Evolutionary conservation across 352 stramenopile species (phyloP).

Genomic region (Phytophthora pistaciae): DNA sequence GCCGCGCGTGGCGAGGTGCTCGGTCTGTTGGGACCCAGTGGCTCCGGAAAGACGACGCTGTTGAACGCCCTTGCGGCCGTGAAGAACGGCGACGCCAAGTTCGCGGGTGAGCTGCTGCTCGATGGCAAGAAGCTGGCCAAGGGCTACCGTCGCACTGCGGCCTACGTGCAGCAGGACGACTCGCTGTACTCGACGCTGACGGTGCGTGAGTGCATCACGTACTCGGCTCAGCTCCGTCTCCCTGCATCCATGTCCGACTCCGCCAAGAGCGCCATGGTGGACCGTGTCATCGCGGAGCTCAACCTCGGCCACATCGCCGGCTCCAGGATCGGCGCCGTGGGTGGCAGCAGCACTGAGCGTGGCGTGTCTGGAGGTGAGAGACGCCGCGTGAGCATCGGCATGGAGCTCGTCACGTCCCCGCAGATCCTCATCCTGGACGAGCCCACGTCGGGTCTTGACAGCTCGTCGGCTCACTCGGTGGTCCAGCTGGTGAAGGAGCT

Average conservation of each 20-base stretch:
- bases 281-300: slow-evolving; percentile 74
- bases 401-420: slow-evolving; percentile 92
- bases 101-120: slow-evolving; percentile 68
- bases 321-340: slow-evolving; percentile 58
- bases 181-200: slow-evolving; percentile 83
- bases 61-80: slow-evolving; percentile 81
- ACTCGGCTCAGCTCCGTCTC: slow-evolving; percentile 84
- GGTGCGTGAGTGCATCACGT: slow-evolving; percentile 85
- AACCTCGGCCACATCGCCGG: slow-evolving; percentile 76
- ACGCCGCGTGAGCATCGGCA: slow-evolving; percentile 93
- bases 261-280: slow-evolving; percentile 75
- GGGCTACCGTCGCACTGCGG: slow-evolving; percentile 78
- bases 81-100: slow-evolving; percentile 64
- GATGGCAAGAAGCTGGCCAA: slow-evolving; percentile 65
- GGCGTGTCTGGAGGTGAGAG: slow-evolving; percentile 95
- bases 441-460: slow-evolving; percentile 94
- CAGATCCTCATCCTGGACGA: slow-evolving; percentile 93
- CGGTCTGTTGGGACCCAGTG: slow-evolving; percentile 77
- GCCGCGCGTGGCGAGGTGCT: slow-evolving; percentile 70
- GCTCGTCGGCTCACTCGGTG: slow-evolving; percentile 90
- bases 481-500: slow-evolving; percentile 91
- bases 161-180: slow-evolving; percentile 92
- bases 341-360: slow-evolving; percentile 51
- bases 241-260: slow-evolving; percentile 53
- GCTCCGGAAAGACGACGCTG: slow-evolving; percentile 87